phyloP scores from a whole-genome alignment of 495 filamentous ascomycete genomes.

The Durotheca rogersii region DNA sequence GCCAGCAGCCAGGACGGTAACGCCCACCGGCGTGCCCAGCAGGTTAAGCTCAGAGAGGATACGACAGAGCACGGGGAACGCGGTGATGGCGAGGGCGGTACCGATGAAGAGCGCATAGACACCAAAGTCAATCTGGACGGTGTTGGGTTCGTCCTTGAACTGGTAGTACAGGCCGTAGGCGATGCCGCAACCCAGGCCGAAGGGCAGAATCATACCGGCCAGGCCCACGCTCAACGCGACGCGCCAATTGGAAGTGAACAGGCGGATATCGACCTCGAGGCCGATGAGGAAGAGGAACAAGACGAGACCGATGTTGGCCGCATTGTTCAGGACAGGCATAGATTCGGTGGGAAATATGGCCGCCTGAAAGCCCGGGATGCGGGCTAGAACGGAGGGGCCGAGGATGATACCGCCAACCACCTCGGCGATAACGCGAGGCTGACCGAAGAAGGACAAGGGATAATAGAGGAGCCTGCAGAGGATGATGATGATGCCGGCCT shows the following conservation, averaged over 20 bases:
- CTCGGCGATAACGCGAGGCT: conserved; percentile 94
- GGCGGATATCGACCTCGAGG: conserved; percentile 86
- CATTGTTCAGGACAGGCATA: conserved; percentile 73
- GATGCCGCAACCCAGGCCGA: conserved; percentile 67
- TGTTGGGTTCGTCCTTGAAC: conserved; percentile 65
- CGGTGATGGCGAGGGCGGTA: conserved; percentile 92
- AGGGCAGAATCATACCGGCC: conserved; percentile 83
- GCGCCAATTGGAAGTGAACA: conserved; percentile 83
- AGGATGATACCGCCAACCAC: conserved; percentile 91
- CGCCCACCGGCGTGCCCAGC: conserved; percentile 78
- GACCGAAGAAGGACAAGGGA: conserved; percentile 81
- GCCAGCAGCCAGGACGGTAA: conserved; percentile 89
- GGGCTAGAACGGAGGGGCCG: conserved; percentile 82
- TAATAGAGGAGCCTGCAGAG: conserved; percentile 75
- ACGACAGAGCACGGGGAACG: conserved; percentile 92
- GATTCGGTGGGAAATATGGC: conserved; percentile 75
- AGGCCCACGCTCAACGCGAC: conserved; percentile 79
- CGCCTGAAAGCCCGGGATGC: conserved; percentile 75
- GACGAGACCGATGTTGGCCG: conserved; percentile 86
- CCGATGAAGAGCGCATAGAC: conserved; percentile 91
- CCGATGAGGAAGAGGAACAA: conserved; percentile 93
- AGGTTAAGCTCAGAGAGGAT: conserved; percentile 93
- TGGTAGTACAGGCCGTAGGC: conserved; percentile 83
- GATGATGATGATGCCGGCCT: conserved; percentile 88
- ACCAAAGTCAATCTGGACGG: conserved; percentile 69